Evolutionary conservation across 2,329 filamentous ascomycete species (phyloP), one percentile per base, ranked within the genome.

Genomic region (Endoconidiophora laricicola): DNA sequence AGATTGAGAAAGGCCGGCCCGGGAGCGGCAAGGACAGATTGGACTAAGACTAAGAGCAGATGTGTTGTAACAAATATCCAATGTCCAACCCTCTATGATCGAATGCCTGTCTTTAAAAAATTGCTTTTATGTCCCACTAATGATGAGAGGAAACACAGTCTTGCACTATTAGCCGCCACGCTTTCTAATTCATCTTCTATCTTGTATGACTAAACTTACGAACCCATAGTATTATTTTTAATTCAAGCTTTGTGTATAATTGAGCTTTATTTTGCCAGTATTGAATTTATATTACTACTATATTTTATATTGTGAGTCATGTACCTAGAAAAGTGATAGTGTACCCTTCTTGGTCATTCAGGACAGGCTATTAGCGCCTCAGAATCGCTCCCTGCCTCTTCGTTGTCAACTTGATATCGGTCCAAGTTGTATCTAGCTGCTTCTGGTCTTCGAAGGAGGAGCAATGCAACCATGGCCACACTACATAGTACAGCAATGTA

Each of bases 401-500:
- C 41, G 18, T 46, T 23, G 2, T 24, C 43, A 18, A n/a, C 2
- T 6, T 57, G 56, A 5, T 54, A 56, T 3, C 45, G 55, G 2
- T 58, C 56, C 4, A 50, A 56, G 6, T 53, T 55, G 1, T 46
- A 46, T 3, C 22, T 26, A 0, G 56, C 53, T 18, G 58, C 56
- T 10, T 46, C 46, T 2, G 66, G 66, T 36, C 61, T 58, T 10
- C 55, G 55, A 2, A 68, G 62, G 44, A 66, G 61, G 10, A 54
- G 48, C 41, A 61, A 48, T 0, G 61, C 62, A 2, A 57, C 46
- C 52, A 60, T 58, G 4, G 62, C 56, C 1, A 63, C 1, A 1
- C 43, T 45, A 5, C 57, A 62, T 4, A 67, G 54, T 10, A 60
- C 52, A 0, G 60, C 59, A 14, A 67, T 54, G 45, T 68, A 69